Evolutionary conservation across 345 rosid genomes (phyloP), one percentile per base, ranked within the genome.

Genomic region (Gynandropsis gynandra): DNA sequence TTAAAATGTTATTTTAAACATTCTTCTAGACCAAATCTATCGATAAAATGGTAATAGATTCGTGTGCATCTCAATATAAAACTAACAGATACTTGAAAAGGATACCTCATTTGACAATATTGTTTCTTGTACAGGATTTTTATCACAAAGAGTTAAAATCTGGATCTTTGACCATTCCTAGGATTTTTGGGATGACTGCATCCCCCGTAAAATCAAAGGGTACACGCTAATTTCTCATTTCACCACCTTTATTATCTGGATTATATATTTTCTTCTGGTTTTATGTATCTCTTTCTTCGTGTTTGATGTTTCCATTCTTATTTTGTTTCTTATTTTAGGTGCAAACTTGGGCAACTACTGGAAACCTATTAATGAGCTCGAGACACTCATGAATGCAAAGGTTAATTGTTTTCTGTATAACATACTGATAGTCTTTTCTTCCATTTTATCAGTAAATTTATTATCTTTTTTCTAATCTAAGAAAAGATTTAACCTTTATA

Each of bases 101-200:
- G 37, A 42, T 40, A 15, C 21, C 10, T 32, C 32, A 29, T 42
- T 47, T 41, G 52, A 63, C 47, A 24, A 27, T 14, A 27, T 50
- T 15, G 13, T 34, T 52, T 58, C 42, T 48, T 18, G 38, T 68
- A 33, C 76, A 92, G 98, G 96, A 92, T 55, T 92, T 82, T 58
- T 92, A 82, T 75, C 87, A 85, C 61, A 64, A 47, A 4, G 66
- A 67, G 42, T 50, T 78, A 11, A 20, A 16, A 12, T 65, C 68
- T 46, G 69, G 69, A 61, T 49, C 8, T 31, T 36, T 52, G 4
- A 16, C 61, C 42, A 73, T 85, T 65, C 98, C 98, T 1, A 67
- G 87, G 71, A 80, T 92, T 67, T 72, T 82, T 47, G 98, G 98
- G 44, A 79, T 87, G 98, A 92, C 95, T 20, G 96, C 96, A 29